These are phyloP conservation scores for Cercospora zeina DNA, from an alignment of 2,329 filamentous ascomycete species.

Conservation along the genomic window DNA sequence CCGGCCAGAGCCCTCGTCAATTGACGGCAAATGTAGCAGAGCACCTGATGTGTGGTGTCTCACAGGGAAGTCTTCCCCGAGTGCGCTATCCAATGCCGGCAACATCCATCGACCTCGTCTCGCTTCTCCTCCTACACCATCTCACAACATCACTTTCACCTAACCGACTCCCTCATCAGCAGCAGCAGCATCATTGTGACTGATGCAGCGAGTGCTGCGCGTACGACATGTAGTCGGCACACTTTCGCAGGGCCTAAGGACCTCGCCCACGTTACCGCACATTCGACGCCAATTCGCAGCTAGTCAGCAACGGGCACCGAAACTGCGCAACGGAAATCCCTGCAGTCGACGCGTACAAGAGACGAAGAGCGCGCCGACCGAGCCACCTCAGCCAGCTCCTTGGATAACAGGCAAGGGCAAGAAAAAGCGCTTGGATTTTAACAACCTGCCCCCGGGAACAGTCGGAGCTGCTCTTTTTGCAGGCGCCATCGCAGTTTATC, in stretches of 20 bases:
- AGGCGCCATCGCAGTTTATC: constrained; percentile 47
- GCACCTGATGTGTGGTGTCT: background rate
- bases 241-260: constrained; percentile 9
- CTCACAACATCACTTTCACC: background rate
- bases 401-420: background rate
- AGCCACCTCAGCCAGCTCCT: background rate
- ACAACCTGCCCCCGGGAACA: constrained; percentile 13
- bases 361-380: background rate
- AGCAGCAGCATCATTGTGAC: constrained; percentile 12
- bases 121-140: background rate
- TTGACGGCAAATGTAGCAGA: constrained; percentile 2
- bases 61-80: constrained; percentile 11
- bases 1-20: background rate
- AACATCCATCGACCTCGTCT: constrained; percentile 1
- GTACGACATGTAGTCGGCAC: constrained; percentile 31
- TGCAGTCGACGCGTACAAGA: background rate
- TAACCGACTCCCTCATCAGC: background rate
- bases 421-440: constrained; percentile 12
- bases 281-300: constrained; percentile 6
- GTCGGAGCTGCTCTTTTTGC: constrained; percentile 11
- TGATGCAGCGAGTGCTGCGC: constrained; percentile 27
- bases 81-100: constrained; percentile 7
- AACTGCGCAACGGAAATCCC: background rate
- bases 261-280: background rate
- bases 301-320: background rate